These are phyloP conservation scores for Drosera spatulata DNA, from an alignment of 179 eudicot genomes.

Conservation along the genomic window DNA sequence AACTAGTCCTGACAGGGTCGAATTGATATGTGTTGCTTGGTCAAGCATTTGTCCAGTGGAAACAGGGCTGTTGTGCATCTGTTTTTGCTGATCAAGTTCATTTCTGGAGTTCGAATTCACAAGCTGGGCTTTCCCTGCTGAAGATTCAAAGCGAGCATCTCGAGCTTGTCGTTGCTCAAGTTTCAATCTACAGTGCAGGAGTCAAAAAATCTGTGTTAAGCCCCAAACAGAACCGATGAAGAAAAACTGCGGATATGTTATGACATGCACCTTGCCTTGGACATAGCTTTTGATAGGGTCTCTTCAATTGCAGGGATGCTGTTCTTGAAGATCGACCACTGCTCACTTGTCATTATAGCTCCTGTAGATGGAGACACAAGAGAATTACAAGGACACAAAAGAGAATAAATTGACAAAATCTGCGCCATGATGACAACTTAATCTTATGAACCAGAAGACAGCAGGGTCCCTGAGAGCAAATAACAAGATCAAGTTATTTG, in stretches of 20 bases:
- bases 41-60: slow-evolving; percentile 16
- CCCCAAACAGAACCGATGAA: not conserved
- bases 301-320: slow-evolving; percentile 53
- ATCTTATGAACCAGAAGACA: not conserved
- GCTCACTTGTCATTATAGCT: slow-evolving; percentile 28
- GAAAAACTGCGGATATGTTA: not conserved
- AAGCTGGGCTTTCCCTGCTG: slow-evolving; percentile 7
- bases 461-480: too few species aligned
- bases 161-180: not conserved
- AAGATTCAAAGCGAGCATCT: slow-evolving; percentile 4
- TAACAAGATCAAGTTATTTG: too few species aligned
- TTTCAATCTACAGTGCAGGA: slow-evolving; percentile 11
- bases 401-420: not conserved
- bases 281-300: slow-evolving; percentile 40
- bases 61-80: not conserved
- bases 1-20: slow-evolving; percentile 21
- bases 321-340: slow-evolving; percentile 48
- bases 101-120: slow-evolving; percentile 3
- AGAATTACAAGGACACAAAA: not conserved
- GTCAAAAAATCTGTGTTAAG: slow-evolving; percentile 3
- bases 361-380: slow-evolving; percentile 23
- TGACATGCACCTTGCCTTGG: slow-evolving; percentile 32
- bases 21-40: slow-evolving; percentile 2
- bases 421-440: too few species aligned
- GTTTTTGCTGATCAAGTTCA: slow-evolving; percentile 2